Evolutionary conservation across 2,329 filamentous ascomycete genomes (phyloP).

Genomic region (Colletotrichum eremochloae): DNA sequence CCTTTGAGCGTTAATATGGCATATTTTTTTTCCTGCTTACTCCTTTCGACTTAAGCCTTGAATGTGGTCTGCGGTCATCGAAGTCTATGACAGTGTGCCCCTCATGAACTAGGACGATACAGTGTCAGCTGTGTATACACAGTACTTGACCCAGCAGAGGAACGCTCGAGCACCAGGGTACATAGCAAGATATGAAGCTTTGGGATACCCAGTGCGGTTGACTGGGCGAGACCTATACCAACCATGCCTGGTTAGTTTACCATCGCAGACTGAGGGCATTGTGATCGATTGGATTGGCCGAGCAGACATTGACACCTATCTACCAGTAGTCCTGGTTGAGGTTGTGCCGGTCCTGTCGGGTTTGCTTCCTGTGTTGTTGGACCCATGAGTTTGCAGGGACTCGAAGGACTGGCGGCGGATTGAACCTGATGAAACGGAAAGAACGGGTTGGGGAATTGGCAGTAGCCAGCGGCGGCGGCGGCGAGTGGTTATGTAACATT

Average conservation of each 20-base stretch:
- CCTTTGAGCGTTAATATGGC: neutral
- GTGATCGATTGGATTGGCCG: neutral
- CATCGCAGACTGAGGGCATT: neutral
- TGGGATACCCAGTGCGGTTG: constrained; percentile 14
- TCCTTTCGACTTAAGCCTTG: neutral
- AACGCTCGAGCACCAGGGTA: neutral
- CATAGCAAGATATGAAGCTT: neutral
- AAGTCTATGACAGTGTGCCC: neutral
- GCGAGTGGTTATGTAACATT: neutral
- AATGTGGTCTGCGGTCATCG: neutral
- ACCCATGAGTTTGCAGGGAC: neutral
- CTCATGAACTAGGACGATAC: neutral
- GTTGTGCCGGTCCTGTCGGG: neutral
- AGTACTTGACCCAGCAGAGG: neutral
- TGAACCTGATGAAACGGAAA: neutral
- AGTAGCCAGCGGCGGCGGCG: neutral
- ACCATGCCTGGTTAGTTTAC: neutral
- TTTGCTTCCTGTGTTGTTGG: neutral
- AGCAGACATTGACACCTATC: neutral
- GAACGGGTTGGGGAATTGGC: neutral
- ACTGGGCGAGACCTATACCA: constrained; percentile 6
- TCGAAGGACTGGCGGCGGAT: neutral
- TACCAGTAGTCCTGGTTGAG: neutral
- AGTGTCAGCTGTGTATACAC: neutral
- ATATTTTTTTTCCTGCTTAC: neutral